These are phyloP conservation scores for Lasiosphaeriaceae sp. DNA, from an alignment of 495 filamentous ascomycete species.

Conservation along the genomic window DNA sequence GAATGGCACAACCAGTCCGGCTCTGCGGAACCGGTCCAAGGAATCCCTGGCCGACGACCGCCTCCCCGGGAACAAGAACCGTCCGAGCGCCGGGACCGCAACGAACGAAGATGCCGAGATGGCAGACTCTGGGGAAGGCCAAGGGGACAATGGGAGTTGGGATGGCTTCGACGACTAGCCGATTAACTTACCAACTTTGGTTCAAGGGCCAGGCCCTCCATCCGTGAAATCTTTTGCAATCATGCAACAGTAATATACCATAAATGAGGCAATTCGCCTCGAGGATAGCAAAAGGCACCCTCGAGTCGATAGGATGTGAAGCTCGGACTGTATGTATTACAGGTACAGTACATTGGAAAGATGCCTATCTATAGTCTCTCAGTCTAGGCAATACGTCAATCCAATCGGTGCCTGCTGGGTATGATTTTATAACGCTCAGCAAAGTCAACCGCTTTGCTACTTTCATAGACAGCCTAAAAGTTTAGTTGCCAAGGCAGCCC, in stretches of 20 bases:
- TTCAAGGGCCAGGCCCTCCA: background rate
- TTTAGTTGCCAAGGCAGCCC: too few relatives aligned
- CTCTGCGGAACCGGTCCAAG: constrained; percentile 64
- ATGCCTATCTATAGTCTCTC: background rate
- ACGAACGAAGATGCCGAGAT: constrained; percentile 38
- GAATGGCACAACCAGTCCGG: constrained; percentile 59
- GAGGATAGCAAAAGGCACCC: too few relatives aligned
- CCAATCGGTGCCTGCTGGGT: background rate
- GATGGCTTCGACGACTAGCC: constrained; percentile 65
- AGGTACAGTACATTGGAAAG: too few relatives aligned
- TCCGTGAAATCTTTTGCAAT: background rate
- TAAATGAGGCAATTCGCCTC: too few relatives aligned
- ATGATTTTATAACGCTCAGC: background rate
- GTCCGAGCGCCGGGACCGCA: constrained; percentile 28
- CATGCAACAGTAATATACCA: too few relatives aligned
- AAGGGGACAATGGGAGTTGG: constrained; percentile 51
- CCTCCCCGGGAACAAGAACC: constrained; percentile 48
- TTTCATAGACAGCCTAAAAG: too few relatives aligned
- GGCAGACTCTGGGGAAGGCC: constrained; percentile 8
- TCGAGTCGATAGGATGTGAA: too few relatives aligned
- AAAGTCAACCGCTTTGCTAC: background rate
- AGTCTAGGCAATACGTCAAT: background rate
- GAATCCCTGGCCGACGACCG: constrained; percentile 75
- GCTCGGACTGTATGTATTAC: too few relatives aligned
- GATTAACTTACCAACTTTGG: background rate